phyloP scores from a whole-genome alignment of 495 filamentous ascomycete species.

The Cetradonia linearis region DNA sequence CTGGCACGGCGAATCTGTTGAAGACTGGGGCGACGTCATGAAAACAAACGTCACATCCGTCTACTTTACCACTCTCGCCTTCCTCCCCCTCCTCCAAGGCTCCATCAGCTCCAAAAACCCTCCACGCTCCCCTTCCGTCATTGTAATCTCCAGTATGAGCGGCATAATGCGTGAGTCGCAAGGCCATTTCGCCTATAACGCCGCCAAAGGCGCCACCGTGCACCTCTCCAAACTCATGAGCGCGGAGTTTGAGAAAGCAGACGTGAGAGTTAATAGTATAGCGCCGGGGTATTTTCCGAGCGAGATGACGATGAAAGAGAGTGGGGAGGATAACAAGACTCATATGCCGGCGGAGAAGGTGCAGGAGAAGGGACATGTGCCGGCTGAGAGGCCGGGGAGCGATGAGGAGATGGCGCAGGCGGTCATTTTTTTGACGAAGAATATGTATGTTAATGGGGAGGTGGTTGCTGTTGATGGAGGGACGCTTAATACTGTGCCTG shows the following conservation, averaged over 20 bases:
- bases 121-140: conserved; percentile 34
- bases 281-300: conserved; percentile 48
- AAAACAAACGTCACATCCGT: conserved; percentile 42
- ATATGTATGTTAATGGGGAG: conserved; percentile 51
- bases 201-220: conserved; percentile 39
- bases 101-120: conserved; percentile 22
- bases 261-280: conserved; percentile 39
- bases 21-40: conserved; percentile 41
- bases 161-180: conserved; percentile 40
- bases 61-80: conserved; percentile 43
- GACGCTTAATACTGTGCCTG: conserved; percentile 35
- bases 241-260: conserved; percentile 37
- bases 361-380: conserved; percentile 39
- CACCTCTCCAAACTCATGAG: conserved; percentile 33
- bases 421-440: conserved; percentile 39
- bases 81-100: conserved; percentile 44
- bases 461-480: conserved; percentile 52
- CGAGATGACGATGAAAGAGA: conserved; percentile 52
- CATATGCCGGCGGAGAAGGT: conserved; percentile 39
- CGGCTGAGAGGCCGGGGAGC: conserved; percentile 33
- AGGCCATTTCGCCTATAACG: conserved; percentile 43
- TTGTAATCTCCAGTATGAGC: conserved; percentile 41
- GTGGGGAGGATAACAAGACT: conserved; percentile 45
- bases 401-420: conserved; percentile 42
- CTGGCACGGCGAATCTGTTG: conserved; percentile 23